phyloP scores from a whole-genome alignment of 129 eudicot genomes.

The Lactuca saligna region DNA sequence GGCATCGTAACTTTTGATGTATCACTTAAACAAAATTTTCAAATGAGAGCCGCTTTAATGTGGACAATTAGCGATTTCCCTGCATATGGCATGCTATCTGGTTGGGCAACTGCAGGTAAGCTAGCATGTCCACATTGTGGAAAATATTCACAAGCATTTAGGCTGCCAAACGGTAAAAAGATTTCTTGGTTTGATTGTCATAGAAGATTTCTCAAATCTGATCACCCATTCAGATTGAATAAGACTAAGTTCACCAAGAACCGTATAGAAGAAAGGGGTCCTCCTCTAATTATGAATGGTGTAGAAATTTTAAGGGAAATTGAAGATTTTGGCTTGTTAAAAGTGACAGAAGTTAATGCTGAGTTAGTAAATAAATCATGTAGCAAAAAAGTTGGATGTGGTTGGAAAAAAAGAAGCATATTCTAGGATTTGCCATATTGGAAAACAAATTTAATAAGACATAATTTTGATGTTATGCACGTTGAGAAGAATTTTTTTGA shows the following conservation, averaged over 20 bases:
- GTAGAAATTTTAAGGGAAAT: neutral
- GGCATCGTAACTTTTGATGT: neutral
- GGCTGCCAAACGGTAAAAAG: neutral
- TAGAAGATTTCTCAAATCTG: neutral
- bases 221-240: slow-evolving; percentile 7
- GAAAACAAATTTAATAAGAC: slow-evolving; percentile 8
- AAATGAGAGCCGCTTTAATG: neutral
- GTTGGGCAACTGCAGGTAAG: slow-evolving; percentile 8
- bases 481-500: slow-evolving; percentile 1
- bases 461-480: slow-evolving; percentile 35
- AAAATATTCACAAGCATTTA: neutral
- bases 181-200: slow-evolving; percentile 27
- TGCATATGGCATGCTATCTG: slow-evolving; percentile 11
- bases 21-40: neutral
- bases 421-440: slow-evolving; percentile 24
- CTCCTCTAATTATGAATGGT: slow-evolving; percentile 1
- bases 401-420: too few relatives aligned
- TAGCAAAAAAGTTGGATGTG: too few relatives aligned
- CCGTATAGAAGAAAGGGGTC: neutral
- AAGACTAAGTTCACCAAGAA: neutral
- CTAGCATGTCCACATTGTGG: slow-evolving; percentile 23
- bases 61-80: slow-evolving; percentile 33
- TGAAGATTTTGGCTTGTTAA: neutral
- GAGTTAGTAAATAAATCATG: too few relatives aligned
- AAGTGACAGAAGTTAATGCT: slow-evolving; percentile 8